phyloP scores from a whole-genome alignment of 306 rosid genomes.

The Alnus rubra region DNA sequence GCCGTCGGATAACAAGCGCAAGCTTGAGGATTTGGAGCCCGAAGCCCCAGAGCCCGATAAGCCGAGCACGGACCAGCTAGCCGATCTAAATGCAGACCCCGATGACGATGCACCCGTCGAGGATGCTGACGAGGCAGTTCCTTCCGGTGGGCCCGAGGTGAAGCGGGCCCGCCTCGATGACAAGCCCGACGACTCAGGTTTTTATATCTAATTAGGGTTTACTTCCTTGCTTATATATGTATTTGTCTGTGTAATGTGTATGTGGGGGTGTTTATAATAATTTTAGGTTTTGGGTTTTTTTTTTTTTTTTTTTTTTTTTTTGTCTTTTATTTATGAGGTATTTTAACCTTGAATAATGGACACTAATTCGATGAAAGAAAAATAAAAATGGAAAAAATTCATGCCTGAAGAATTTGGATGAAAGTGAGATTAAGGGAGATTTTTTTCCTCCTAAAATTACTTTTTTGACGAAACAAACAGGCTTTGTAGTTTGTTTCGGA shows the following conservation, averaged over 20 bases:
- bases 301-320: background rate
- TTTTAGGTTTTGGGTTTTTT: background rate
- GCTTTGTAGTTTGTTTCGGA: background rate
- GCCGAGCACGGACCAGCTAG: conserved; percentile 27
- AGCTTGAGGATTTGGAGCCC: conserved; percentile 73
- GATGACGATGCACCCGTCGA: conserved; percentile 5
- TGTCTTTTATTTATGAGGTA: background rate
- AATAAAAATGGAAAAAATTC: background rate
- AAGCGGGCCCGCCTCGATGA: conserved; percentile 81
- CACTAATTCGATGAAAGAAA: background rate
- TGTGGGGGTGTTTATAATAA: background rate
- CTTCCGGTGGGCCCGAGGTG: conserved; percentile 48
- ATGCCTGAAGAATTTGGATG: background rate
- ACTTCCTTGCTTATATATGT: background rate
- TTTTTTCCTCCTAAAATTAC: background rate
- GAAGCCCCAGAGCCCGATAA: conserved; percentile 39
- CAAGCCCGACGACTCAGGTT: conserved; percentile 51
- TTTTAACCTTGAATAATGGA: background rate
- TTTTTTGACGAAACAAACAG: background rate
- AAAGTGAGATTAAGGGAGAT: too few species aligned
- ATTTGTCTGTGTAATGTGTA: background rate
- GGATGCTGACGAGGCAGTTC: conserved; percentile 2
- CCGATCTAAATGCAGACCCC: conserved; percentile 36
- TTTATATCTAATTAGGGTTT: background rate
- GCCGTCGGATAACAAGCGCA: conserved; percentile 77